phyloP scores from a whole-genome alignment of 2,329 filamentous ascomycete species.

The Sporothrix schenckii region DNA sequence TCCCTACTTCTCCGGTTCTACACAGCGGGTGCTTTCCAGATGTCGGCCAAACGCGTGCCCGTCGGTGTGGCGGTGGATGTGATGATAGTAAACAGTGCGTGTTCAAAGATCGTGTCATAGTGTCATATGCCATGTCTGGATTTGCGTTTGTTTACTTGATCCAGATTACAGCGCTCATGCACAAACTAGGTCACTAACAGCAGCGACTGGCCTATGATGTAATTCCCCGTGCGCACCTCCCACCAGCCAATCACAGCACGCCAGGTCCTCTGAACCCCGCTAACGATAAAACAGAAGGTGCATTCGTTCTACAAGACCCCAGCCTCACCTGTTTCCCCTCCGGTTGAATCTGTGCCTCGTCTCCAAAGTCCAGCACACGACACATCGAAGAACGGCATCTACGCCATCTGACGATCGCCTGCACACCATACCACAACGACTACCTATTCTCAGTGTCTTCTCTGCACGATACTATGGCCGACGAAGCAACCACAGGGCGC shows the following conservation, averaged over 20 bases:
- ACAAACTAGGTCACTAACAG: not conserved
- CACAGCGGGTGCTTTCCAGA: not conserved
- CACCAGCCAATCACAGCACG: not conserved
- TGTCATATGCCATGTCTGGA: not conserved
- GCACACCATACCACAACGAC: no score
- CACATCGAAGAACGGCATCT: not conserved
- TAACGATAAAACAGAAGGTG: slow-evolving; percentile 10
- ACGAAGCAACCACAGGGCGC: slow-evolving; percentile 1
- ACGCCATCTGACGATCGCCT: not conserved
- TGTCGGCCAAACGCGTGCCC: slow-evolving; percentile 36
- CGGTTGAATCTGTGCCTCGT: not conserved
- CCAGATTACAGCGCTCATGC: not conserved
- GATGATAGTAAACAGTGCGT: no score
- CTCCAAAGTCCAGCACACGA: not conserved
- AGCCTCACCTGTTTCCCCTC: slow-evolving; percentile 14
- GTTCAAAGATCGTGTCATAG: not conserved
- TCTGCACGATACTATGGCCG: slow-evolving; percentile 24
- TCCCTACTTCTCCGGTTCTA: no score
- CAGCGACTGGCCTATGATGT: slow-evolving; percentile 3
- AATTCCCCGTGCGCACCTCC: not conserved
- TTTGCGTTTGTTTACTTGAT: not conserved
- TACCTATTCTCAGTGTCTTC: not conserved
- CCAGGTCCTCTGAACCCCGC: slow-evolving; percentile 7
- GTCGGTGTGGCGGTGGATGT: not conserved
- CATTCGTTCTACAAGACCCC: not conserved